These are phyloP conservation scores for Fusarium humuli DNA, from an alignment of 2,329 filamentous ascomycete species.

Conservation along the genomic window DNA sequence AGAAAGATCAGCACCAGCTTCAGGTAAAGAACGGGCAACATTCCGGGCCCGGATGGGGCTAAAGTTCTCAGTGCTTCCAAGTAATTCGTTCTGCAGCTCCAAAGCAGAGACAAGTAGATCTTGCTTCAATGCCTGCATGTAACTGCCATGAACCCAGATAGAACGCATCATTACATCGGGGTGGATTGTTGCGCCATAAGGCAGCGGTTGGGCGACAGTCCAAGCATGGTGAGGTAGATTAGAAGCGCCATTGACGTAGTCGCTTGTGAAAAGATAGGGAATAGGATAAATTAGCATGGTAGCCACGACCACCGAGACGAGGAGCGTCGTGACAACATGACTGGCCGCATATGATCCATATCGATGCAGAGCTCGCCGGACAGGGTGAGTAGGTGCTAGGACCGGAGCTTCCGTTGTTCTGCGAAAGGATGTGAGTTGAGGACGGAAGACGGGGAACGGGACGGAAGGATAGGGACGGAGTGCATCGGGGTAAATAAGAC, in stretches of 20 bases:
- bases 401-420: slow-evolving; percentile 81
- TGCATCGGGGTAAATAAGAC: slow-evolving; percentile 50
- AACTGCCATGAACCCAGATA: slow-evolving; percentile 83
- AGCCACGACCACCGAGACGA: slow-evolving; percentile 78
- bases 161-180: slow-evolving; percentile 85
- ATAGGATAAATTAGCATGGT: slow-evolving; percentile 79
- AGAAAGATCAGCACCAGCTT: slow-evolving; percentile 54
- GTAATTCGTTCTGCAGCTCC: slow-evolving; percentile 75
- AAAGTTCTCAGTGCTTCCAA: slow-evolving; percentile 71
- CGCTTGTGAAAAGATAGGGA: slow-evolving; percentile 78
- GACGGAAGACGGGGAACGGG: slow-evolving; percentile 20
- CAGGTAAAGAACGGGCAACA: slow-evolving; percentile 43
- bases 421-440: slow-evolving; percentile 37
- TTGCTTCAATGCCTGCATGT: slow-evolving; percentile 79
- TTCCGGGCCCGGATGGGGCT: slow-evolving; percentile 57
- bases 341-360: slow-evolving; percentile 78
- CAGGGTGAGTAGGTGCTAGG: slow-evolving; percentile 71
- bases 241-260: slow-evolving; percentile 76
- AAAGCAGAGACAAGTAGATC: slow-evolving; percentile 74
- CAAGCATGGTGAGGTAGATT: slow-evolving; percentile 83
- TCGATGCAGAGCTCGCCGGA: slow-evolving; percentile 72
- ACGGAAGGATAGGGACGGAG: slow-evolving; percentile 23
- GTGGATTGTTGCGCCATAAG: slow-evolving; percentile 60
- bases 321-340: slow-evolving; percentile 79
- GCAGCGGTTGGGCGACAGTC: slow-evolving; percentile 77